Conservation (phyloP, 2,329 filamentous ascomycete genomes). For the Endoconidiophora laricicola region DNA sequence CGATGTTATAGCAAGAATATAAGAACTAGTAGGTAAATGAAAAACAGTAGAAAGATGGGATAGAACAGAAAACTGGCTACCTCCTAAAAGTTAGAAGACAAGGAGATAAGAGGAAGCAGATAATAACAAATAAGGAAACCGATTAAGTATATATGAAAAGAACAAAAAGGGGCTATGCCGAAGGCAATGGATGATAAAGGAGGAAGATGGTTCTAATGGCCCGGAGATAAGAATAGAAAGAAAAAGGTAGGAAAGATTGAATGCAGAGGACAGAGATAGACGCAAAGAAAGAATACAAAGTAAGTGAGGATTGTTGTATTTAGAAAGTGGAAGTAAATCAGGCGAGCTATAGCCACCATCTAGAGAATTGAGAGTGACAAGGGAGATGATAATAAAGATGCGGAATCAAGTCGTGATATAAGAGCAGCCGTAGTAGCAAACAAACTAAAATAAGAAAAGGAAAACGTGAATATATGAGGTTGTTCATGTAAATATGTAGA, state of each 20-base stretch:
- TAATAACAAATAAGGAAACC: too few relatives aligned
- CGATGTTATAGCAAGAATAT: neutral
- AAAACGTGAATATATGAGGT: neutral
- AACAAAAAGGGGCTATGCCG: neutral
- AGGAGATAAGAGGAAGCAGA: neutral
- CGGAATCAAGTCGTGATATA: constrained; percentile 5
- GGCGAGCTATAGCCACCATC: neutral
- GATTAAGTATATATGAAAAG: too few relatives aligned
- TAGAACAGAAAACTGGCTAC: neutral
- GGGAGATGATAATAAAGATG: neutral
- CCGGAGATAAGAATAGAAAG: too few relatives aligned
- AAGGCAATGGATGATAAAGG: neutral
- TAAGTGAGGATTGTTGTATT: neutral
- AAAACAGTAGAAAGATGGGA: neutral
- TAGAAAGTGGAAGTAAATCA: neutral
- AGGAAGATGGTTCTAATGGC: neutral
- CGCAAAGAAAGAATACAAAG: neutral
- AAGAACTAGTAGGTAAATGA: neutral
- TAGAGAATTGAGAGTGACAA: constrained; percentile 4
- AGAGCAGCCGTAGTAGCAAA: too few relatives aligned
- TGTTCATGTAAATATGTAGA: neutral
- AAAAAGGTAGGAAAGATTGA: neutral
- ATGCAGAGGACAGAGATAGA: neutral
- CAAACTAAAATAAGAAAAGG: constrained; percentile 1
- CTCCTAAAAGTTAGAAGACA: neutral